These are phyloP conservation scores for Penicillium fimorum DNA, from an alignment of 495 filamentous ascomycete species.

Conservation along the genomic window DNA sequence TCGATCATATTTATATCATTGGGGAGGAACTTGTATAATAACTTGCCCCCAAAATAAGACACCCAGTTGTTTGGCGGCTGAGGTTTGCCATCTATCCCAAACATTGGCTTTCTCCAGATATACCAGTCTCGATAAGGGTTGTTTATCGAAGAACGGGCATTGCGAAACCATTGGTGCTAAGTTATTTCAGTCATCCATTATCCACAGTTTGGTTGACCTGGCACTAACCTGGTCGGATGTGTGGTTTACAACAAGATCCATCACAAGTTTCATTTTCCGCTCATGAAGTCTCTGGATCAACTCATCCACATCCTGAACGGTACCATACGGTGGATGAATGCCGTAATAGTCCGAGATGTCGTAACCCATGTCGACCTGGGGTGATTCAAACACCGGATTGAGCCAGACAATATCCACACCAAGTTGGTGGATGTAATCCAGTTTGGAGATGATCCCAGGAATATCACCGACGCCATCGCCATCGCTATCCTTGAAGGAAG, in stretches of 20 bases:
- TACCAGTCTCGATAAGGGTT: slow-evolving; percentile 64
- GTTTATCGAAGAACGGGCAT: slow-evolving; percentile 50
- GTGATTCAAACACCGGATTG: slow-evolving; percentile 49
- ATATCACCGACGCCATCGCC: slow-evolving; percentile 64
- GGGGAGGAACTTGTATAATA: no score
- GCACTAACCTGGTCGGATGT: slow-evolving; percentile 38
- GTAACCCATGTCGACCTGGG: slow-evolving; percentile 45
- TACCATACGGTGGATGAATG: slow-evolving; percentile 53
- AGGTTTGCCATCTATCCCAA: slow-evolving; percentile 44
- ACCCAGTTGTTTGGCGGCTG: slow-evolving; percentile 63
- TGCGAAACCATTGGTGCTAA: slow-evolving; percentile 64
- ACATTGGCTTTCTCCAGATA: slow-evolving; percentile 56
- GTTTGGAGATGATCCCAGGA: slow-evolving; percentile 57
- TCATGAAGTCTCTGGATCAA: slow-evolving; percentile 45
- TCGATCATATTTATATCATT: no score
- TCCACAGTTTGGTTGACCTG: no score
- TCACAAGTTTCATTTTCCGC: slow-evolving; percentile 57
- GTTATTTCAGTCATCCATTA: no score
- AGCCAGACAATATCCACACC: slow-evolving; percentile 64
- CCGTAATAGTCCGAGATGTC: slow-evolving; percentile 61
- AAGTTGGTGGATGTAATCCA: slow-evolving; percentile 59
- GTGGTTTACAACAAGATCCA: slow-evolving; percentile 58
- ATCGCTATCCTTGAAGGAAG: slow-evolving; percentile 59
- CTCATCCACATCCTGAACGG: slow-evolving; percentile 54
- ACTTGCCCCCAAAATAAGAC: slow-evolving; percentile 38